phyloP scores from a whole-genome alignment of 2,329 filamentous ascomycete species.

The Aspergillus brasiliensis region DNA sequence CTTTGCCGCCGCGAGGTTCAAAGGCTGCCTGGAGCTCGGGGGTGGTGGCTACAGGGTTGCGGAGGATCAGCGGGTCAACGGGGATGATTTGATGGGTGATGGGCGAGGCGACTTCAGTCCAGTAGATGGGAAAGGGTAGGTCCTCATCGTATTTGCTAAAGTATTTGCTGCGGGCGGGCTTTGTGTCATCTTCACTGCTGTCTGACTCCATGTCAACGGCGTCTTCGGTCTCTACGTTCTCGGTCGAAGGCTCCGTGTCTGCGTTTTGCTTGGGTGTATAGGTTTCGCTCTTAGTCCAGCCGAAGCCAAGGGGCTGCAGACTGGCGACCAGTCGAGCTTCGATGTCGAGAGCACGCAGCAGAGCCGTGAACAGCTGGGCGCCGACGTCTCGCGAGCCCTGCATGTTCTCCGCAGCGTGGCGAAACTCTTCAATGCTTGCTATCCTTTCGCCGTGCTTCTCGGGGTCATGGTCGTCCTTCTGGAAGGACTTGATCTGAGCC shows the following conservation, averaged over 20 bases:
- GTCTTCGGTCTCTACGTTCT: constrained; percentile 15
- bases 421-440: constrained; percentile 66
- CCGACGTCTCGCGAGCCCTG: constrained; percentile 85
- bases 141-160: constrained; percentile 68
- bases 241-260: not conserved
- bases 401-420: constrained; percentile 66
- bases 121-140: constrained; percentile 83
- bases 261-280: constrained; percentile 51
- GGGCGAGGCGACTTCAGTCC: constrained; percentile 86
- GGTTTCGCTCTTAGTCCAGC: constrained; percentile 85
- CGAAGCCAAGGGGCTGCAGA: constrained; percentile 84
- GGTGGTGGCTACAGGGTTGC: constrained; percentile 68
- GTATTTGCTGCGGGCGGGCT: constrained; percentile 41
- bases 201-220: constrained; percentile 24
- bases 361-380: constrained; percentile 83
- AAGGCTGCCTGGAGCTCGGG: constrained; percentile 72
- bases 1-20: constrained; percentile 79
- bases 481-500: constrained; percentile 71
- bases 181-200: constrained; percentile 22
- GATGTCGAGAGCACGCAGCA: constrained; percentile 77
- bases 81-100: constrained; percentile 76
- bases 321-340: constrained; percentile 83
- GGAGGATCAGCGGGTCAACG: constrained; percentile 72
- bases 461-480: constrained; percentile 62
- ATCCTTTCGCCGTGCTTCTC: constrained; percentile 77